Base-by-base conservation (phyloP, 129 eudicot genomes). In the Sambucus nigra region DNA sequence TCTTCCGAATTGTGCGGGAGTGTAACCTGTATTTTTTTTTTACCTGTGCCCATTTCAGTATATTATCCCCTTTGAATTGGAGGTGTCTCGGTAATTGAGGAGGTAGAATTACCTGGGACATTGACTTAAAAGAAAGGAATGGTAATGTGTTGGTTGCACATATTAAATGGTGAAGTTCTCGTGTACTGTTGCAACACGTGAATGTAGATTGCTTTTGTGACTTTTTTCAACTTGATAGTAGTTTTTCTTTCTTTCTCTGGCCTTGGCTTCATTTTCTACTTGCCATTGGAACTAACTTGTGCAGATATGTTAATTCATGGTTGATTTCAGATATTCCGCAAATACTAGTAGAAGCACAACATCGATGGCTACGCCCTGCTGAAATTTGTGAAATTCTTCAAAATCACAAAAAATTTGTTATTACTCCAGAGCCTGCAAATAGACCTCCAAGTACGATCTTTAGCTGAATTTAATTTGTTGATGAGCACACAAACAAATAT, bases 311-410 rank as follows among this genome's bases (percentile, higher is more conserved):
- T 68, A 42, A 61, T 21, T 19, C 44, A 47, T 63, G 66, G 46
- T 59, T 38, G 24, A 48, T 10, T 69, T 79, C 94, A 89, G 97
- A 89, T 77, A 81, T 89, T 55, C 85, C 69, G 40, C 97, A 78
- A 66, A 78, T 89, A 69, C 92, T 80, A 35, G 47, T 48, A 49
- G 95, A 84, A 80, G 97, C 97, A 46, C 95, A 84, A 57, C 87
- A 84, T 63, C 81, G 97, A 32, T 89, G 97, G 97, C 78, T 89
- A 53, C 93, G 95, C 7, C 94, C 97, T 60, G 83, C 97, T 25
- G 97, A 89, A 66, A 89, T 89, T 49, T 89, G 93, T 81, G 93
- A 81, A 63, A 89, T 89, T 64, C 93, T 89, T 59, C 80, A 71
- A 33, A 89, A 89, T 67, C 74, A 78, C 62, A 65, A 68, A 3